phyloP scores from a whole-genome alignment of 495 filamentous ascomycete genomes.

The Penicillium silybi region DNA sequence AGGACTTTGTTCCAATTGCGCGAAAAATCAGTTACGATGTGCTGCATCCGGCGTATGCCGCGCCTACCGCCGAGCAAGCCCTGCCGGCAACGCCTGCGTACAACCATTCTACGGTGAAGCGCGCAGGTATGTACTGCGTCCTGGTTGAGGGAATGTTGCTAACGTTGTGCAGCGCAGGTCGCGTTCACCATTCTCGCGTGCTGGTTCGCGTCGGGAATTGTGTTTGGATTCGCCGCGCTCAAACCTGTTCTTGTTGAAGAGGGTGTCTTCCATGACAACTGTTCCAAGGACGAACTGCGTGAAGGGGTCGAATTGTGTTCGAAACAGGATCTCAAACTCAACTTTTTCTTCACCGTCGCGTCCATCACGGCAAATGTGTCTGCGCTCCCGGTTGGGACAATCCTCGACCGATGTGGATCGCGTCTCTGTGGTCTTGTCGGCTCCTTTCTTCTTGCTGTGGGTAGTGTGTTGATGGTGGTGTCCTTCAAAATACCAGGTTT shows the following conservation, averaged over 20 bases:
- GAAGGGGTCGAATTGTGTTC: constrained; percentile 52
- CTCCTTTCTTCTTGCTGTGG: constrained; percentile 51
- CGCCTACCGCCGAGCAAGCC: constrained; percentile 2
- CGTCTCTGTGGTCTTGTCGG: constrained; percentile 56
- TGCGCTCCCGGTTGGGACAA: constrained; percentile 70
- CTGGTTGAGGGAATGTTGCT: neutral
- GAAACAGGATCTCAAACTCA: constrained; percentile 65
- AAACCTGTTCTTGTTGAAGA: constrained; percentile 67
- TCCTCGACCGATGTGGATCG: constrained; percentile 64
- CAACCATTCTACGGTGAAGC: constrained; percentile 2
- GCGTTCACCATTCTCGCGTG: constrained; percentile 14
- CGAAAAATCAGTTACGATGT: constrained; percentile 18
- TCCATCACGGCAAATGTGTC: constrained; percentile 80
- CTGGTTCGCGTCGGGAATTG: constrained; percentile 48
- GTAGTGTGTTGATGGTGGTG: constrained; percentile 55
- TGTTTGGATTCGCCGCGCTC: constrained; percentile 71
- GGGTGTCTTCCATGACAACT: constrained; percentile 55
- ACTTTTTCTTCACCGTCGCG: constrained; percentile 78
- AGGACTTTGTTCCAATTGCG: constrained; percentile 7
- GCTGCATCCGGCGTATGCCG: constrained; percentile 4
- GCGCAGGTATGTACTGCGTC: constrained; percentile 10
- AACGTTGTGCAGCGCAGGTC: constrained; percentile 9
- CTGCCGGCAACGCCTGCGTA: constrained; percentile 10
- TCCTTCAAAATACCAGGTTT: constrained; percentile 50
- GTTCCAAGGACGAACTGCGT: constrained; percentile 37